phyloP scores from a whole-genome alignment of 768 basidiomycete genomes.

The Chlorophyllum brunneum region DNA sequence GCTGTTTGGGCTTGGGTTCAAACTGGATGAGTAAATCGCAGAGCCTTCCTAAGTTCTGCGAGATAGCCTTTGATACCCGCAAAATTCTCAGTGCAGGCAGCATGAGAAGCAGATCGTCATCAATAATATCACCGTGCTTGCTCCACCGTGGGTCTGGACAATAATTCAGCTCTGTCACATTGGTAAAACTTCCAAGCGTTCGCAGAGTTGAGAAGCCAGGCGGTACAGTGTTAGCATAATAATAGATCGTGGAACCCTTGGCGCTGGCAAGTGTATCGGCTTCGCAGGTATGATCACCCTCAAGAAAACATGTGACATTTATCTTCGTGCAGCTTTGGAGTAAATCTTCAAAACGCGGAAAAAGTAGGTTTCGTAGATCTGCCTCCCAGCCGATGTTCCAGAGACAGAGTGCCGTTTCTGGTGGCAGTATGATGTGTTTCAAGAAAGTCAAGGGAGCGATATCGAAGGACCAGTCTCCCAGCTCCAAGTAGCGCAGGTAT shows the following conservation, averaged over 20 bases:
- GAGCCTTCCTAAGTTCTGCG: neutral
- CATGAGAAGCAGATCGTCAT: conserved; percentile 3
- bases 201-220: conserved; percentile 5
- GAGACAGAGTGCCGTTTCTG: conserved; percentile 6
- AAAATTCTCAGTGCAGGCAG: conserved; percentile 6
- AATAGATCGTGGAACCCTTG: conserved; percentile 8
- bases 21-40: conserved; percentile 5
- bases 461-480: conserved; percentile 11
- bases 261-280: conserved; percentile 4
- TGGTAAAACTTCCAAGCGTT: conserved; percentile 1
- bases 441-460: conserved; percentile 5
- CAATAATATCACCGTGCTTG: conserved; percentile 4
- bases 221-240: neutral
- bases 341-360: conserved; percentile 1
- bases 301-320: conserved; percentile 8
- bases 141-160: conserved; percentile 7
- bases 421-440: neutral
- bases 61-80: conserved; percentile 8
- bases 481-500: conserved; percentile 1
- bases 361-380: conserved; percentile 2
- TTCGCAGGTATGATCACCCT: conserved; percentile 5
- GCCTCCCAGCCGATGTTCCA: conserved; percentile 12
- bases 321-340: conserved; percentile 9
- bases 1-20: neutral
- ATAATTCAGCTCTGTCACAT: conserved; percentile 11